Conservation (phyloP, 495 filamentous ascomycete genomes). For the Penicillium bialowiezense region DNA sequence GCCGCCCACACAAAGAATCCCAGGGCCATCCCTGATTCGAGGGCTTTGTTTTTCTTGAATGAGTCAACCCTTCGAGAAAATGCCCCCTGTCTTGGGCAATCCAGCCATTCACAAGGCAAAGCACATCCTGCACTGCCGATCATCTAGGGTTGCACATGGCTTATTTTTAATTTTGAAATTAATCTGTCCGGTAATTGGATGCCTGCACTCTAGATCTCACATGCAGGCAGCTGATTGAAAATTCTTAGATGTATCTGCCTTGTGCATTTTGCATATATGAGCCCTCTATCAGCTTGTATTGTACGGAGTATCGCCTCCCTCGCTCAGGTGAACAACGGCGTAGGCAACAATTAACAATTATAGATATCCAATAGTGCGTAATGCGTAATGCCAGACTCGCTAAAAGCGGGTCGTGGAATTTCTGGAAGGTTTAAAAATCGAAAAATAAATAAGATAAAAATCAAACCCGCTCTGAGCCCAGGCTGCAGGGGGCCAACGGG, state of each 20-base stretch:
- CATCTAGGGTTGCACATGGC: conserved; percentile 28
- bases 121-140: conserved; percentile 25
- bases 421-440: conserved; percentile 12
- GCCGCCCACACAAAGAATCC: conserved; percentile 19
- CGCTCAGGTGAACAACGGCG: no score
- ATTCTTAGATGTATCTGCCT: background rate
- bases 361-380: background rate
- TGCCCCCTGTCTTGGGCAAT: conserved; percentile 15
- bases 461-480: background rate
- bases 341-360: background rate
- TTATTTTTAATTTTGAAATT: conserved; percentile 7
- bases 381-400: background rate
- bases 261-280: background rate
- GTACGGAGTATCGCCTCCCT: no score
- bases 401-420: conserved; percentile 4
- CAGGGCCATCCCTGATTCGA: conserved; percentile 20
- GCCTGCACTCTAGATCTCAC: conserved; percentile 6
- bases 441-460: no score
- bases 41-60: conserved; percentile 12
- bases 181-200: background rate
- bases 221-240: conserved; percentile 6
- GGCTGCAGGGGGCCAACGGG: conserved; percentile 13
- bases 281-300: no score
- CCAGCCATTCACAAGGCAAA: conserved; percentile 12
- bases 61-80: conserved; percentile 24